These are phyloP conservation scores for Triticum turgidum DNA, from an alignment of 176 grass and related monocot species.

Conservation along the genomic window DNA sequence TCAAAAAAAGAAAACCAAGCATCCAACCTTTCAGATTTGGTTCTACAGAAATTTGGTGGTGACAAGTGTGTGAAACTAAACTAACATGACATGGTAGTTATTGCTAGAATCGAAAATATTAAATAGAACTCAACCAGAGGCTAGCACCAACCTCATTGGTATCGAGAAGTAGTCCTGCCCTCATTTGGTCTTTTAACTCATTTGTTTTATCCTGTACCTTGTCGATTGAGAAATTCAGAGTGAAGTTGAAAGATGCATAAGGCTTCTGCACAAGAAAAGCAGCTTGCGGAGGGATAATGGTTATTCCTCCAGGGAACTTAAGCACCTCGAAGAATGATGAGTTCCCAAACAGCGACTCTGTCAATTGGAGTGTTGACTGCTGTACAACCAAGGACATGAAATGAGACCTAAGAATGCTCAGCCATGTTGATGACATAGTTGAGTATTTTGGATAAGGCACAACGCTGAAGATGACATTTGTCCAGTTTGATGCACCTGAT, in stretches of 20 bases:
- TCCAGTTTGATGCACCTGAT: conserved; percentile 52
- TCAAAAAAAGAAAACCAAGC: conserved; percentile 14
- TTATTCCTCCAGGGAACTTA: conserved; percentile 89
- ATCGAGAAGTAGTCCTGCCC: conserved; percentile 65
- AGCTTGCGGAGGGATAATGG: conserved; percentile 84
- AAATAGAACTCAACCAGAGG: conserved; percentile 1
- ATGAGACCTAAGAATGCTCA: conserved; percentile 80
- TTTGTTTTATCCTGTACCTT: conserved; percentile 60
- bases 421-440: conserved; percentile 56
- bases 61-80: conserved; percentile 2
- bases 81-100: not conserved
- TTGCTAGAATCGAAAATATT: not conserved
- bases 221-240: conserved; percentile 74
- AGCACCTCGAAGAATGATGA: conserved; percentile 68
- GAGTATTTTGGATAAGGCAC: conserved; percentile 73
- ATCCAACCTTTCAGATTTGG: conserved; percentile 10
- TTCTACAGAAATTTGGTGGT: not conserved
- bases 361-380: conserved; percentile 75
- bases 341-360: conserved; percentile 63
- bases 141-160: conserved; percentile 62
- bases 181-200: conserved; percentile 88
- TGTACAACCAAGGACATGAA: conserved; percentile 70
- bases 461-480: conserved; percentile 76
- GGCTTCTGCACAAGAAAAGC: conserved; percentile 79
- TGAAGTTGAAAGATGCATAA: conserved; percentile 82